Evolutionary conservation across 352 stramenopile genomes (phyloP), one percentile per base, ranked within the genome.

Genomic region (Phytophthora macrochlamydospora): DNA sequence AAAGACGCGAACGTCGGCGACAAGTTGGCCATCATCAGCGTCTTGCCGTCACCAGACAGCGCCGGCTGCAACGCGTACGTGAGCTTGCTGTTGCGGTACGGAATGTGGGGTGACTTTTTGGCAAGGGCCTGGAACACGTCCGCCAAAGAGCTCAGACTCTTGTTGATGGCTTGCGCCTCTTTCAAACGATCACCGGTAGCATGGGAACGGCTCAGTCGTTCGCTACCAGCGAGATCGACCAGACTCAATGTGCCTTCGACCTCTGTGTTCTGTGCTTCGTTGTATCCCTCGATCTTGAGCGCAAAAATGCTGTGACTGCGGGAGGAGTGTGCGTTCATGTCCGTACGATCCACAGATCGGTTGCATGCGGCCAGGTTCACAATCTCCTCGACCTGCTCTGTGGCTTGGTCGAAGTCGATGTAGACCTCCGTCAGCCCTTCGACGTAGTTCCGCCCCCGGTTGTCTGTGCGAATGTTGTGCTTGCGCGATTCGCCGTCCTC

Each of bases 21-120:
- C 30, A 99, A 76, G 73, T 99, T 99, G 43, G 99, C 97, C 87
- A 99, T 99, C 98, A 99, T 99, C 42, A 99, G 84, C 63, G 97
- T 99, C 83, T 99, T 99, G 43, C 98, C 97, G 79, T 99, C 97
- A 8, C 98, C 98, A 62, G 95, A 98, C 5, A 99, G 89, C 62
- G 96, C 98, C 51, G 98, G 97, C 82, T 99, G 97, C 24, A 99
- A 85, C 40, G 99, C 89, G 74, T 99, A 99, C 28, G 98, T 99
- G 24, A 99, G 84, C 76, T 99, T 99, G 40, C 90, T 98, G 79
- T 99, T 99, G 51, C 98, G 85, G 84, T 99, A 99, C 46, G 98
- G 98, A 30, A 98, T 82, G 65, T 99, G 97, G 24, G 87, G 79
- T 33, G 94, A 93, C 69, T 99, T 98, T 75, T 98, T 99, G 2